A percentile compares a stretch with the other conserved stretches of the same genome.
Conservation (phyloP, 2,329 filamentous ascomycete species). For the Lachnellula willkommii region DNA sequence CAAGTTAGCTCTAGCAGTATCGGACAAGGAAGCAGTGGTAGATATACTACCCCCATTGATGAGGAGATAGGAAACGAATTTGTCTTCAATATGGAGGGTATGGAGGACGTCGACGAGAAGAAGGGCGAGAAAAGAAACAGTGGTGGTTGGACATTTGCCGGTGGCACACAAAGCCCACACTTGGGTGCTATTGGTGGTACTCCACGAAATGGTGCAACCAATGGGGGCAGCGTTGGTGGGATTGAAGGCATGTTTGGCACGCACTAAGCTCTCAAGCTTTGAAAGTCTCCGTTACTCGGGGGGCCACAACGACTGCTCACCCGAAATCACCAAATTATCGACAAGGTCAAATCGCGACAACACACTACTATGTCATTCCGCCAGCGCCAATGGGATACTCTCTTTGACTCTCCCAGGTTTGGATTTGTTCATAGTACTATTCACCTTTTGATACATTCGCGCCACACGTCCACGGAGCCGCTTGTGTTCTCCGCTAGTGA, state of each 20-base stretch:
- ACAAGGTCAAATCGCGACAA: no score
- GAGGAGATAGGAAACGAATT: constrained; percentile 56
- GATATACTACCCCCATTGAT: constrained; percentile 60
- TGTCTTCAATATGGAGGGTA: constrained; percentile 62
- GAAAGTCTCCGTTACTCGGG: background rate
- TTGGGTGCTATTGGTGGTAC: constrained; percentile 17
- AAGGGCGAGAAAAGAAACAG: constrained; percentile 35
- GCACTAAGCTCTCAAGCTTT: background rate
- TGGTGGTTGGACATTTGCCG: constrained; percentile 27
- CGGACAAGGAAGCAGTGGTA: constrained; percentile 40
- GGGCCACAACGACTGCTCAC: background rate
- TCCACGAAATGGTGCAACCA: constrained; percentile 13
- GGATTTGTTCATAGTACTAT: background rate
- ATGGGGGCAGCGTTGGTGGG: constrained; percentile 9
- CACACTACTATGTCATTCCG: no score
- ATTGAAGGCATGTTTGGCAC: constrained; percentile 11
- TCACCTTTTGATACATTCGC: background rate
- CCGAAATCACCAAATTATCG: no score
- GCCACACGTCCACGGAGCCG: background rate
- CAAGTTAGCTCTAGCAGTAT: constrained; percentile 55
- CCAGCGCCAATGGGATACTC: no score
- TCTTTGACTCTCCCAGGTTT: no score
- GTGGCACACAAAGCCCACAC: constrained; percentile 21
- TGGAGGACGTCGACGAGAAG: constrained; percentile 54
- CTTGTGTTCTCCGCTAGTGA: background rate